Conservation (phyloP, 148 eudicot species). For the Linanthus parryae region DNA sequence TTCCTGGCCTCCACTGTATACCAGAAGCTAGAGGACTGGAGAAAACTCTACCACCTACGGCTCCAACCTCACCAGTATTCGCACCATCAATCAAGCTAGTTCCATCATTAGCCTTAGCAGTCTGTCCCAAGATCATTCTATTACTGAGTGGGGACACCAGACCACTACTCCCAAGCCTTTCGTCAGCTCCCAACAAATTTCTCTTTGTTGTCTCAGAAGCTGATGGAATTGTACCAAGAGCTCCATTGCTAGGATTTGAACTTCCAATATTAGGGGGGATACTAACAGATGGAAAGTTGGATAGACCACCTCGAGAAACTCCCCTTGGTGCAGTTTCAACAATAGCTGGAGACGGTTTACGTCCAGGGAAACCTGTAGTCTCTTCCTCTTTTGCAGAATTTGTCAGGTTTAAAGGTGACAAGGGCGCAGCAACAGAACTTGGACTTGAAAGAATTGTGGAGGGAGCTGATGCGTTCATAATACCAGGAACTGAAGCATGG, state of each 20-base stretch:
- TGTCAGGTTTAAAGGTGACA: constrained; percentile 47
- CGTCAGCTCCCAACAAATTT: constrained; percentile 69
- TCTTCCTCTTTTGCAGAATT: constrained; percentile 71
- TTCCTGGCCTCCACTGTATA: constrained; percentile 97
- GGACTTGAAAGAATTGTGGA: constrained; percentile 33
- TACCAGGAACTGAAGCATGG: constrained; percentile 30
- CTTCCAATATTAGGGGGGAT: constrained; percentile 46
- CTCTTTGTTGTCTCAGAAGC: constrained; percentile 75
- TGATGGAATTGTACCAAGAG: constrained; percentile 46
- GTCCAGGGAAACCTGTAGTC: constrained; percentile 41
- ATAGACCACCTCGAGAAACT: constrained; percentile 49
- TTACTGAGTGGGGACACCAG: constrained; percentile 35
- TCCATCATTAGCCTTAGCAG: constrained; percentile 38
- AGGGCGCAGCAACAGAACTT: constrained; percentile 29
- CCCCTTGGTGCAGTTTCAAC: constrained; percentile 53
- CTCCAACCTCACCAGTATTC: constrained; percentile 45
- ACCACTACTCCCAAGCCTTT: constrained; percentile 73
- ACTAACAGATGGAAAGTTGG: constrained; percentile 46
- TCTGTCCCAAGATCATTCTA: constrained; percentile 37
- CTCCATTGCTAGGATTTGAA: constrained; percentile 44
- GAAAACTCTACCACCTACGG: constrained; percentile 54
- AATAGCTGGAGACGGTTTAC: constrained; percentile 63
- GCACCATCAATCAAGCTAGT: constrained; percentile 31
- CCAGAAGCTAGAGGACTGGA: constrained; percentile 72
- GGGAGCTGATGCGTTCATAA: constrained; percentile 23